Percentiles rank a stretch among this genome's conserved stretches.
Evolutionary conservation across 257 asterid species (phyloP).

Genomic region (Eustoma russellianum): DNA sequence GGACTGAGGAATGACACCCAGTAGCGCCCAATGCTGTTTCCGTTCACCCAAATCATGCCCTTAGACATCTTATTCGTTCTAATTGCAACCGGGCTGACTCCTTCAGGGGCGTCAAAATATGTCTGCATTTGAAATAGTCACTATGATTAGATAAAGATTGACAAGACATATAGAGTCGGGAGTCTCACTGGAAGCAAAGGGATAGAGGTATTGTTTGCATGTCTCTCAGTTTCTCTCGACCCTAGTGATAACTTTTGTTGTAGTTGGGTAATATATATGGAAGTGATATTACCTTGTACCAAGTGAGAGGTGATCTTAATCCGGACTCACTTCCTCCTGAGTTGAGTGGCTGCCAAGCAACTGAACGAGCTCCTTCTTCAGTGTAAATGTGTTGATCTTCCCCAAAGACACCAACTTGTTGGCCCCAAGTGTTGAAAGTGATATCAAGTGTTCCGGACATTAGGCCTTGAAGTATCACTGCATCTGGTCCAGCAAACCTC

Average conservation of each 20-base stretch:
- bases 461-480: slow-evolving; percentile 57
- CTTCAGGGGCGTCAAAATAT: slow-evolving; percentile 74
- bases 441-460: slow-evolving; percentile 88
- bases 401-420: slow-evolving; percentile 64
- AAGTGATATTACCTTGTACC: slow-evolving; percentile 67
- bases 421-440: slow-evolving; percentile 59
- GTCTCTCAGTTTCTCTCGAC: too few species aligned
- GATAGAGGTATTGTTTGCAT: too few species aligned
- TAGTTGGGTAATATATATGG: too few species aligned
- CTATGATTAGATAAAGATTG: too few species aligned
- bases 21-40: slow-evolving; percentile 70
- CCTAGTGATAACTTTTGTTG: too few species aligned
- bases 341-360: slow-evolving; percentile 31
- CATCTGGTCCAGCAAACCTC: slow-evolving; percentile 85
- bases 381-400: slow-evolving; percentile 43
- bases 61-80: slow-evolving; percentile 60
- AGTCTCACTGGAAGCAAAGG: too few species aligned
- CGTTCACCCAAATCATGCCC: slow-evolving; percentile 91
- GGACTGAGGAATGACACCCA: slow-evolving; percentile 79
- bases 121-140: slow-evolving; percentile 21
- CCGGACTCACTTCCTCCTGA: slow-evolving; percentile 18
- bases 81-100: slow-evolving; percentile 56
- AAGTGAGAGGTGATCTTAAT: slow-evolving; percentile 39
- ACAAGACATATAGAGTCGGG: too few species aligned
- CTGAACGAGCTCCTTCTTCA: slow-evolving; percentile 55